Evolutionary conservation across 495 filamentous ascomycete genomes (phyloP).

Genomic region (Penicillium antarcticum): DNA sequence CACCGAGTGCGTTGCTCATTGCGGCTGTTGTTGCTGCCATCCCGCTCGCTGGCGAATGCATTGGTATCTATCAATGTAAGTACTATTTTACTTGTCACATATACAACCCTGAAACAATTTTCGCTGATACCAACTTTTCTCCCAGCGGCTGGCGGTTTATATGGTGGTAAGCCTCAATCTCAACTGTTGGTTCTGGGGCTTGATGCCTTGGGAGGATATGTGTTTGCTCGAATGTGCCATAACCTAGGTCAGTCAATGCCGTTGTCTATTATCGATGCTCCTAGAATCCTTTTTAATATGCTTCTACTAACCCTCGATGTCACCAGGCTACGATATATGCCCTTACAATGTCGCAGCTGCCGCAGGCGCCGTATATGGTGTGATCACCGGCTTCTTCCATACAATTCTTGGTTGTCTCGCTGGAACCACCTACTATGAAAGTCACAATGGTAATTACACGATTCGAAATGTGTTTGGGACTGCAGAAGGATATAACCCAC

Average conservation of each 20-base stretch:
- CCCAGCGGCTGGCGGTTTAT: constrained; percentile 9
- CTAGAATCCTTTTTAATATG: neutral
- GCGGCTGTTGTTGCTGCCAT: constrained; percentile 18
- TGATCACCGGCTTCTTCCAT: constrained; percentile 12
- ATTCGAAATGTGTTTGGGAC: constrained; percentile 11
- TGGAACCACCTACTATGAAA: neutral
- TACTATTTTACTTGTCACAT: neutral
- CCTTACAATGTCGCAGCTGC: constrained; percentile 16
- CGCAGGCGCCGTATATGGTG: constrained; percentile 14
- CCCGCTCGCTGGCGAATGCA: constrained; percentile 11
- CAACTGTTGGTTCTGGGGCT: constrained; percentile 10
- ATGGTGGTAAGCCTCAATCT: constrained; percentile 2
- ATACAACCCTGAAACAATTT: neutral
- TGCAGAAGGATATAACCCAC: constrained; percentile 4
- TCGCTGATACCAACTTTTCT: neutral
- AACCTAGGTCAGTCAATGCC: constrained; percentile 5
- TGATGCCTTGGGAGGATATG: constrained; percentile 14
- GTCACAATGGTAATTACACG: constrained; percentile 9
- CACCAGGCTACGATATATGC: constrained; percentile 11
- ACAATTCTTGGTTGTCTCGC: constrained; percentile 10
- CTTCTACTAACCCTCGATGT: neutral
- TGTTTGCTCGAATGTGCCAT: constrained; percentile 19
- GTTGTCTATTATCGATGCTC: neutral
- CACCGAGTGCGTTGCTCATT: constrained; percentile 11
- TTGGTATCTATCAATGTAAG: constrained; percentile 15